phyloP scores from a whole-genome alignment of 2,329 filamentous ascomycete species.

The Cordyceps farinosa region DNA sequence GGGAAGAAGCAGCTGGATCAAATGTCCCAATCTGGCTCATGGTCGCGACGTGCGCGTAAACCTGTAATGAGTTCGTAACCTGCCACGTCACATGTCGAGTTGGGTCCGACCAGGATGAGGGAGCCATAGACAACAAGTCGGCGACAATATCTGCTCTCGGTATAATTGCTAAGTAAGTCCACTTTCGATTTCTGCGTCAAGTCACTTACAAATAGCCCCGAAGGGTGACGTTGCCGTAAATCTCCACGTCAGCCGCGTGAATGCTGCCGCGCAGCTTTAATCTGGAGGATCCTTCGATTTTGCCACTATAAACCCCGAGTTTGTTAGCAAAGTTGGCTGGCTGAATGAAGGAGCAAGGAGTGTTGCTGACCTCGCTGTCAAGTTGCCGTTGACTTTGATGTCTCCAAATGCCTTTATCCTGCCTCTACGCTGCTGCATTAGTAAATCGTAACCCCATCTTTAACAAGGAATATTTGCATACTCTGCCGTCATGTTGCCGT shows the following conservation, averaged over 20 bases:
- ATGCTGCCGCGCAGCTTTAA: conserved; percentile 42
- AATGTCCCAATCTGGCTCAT: conserved; percentile 40
- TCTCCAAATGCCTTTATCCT: conserved; percentile 46
- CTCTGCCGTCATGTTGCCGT: conserved; percentile 42
- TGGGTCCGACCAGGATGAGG: conserved; percentile 43
- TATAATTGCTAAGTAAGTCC: not conserved
- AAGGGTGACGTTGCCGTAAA: conserved; percentile 45
- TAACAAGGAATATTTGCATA: conserved; percentile 23
- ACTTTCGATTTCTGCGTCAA: too few relatives aligned
- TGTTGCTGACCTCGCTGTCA: conserved; percentile 34
- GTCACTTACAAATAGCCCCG: conserved; percentile 41
- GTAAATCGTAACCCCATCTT: not conserved
- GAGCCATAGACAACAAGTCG: conserved; percentile 44
- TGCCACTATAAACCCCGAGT: conserved; percentile 32
- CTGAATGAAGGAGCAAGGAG: not conserved
- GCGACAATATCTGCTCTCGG: conserved; percentile 36
- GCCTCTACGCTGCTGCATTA: conserved; percentile 29
- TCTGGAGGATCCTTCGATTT: conserved; percentile 46
- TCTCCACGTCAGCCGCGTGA: conserved; percentile 42
- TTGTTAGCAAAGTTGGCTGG: not conserved
- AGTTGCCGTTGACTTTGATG: conserved; percentile 39
- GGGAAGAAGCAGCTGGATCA: conserved; percentile 10
- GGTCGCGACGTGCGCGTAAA: conserved; percentile 39
- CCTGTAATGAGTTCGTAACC: conserved; percentile 42
- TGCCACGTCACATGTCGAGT: conserved; percentile 42